Evolutionary conservation across 805 yeast species (phyloP).

Genomic region (Ogataea salicorniae): DNA sequence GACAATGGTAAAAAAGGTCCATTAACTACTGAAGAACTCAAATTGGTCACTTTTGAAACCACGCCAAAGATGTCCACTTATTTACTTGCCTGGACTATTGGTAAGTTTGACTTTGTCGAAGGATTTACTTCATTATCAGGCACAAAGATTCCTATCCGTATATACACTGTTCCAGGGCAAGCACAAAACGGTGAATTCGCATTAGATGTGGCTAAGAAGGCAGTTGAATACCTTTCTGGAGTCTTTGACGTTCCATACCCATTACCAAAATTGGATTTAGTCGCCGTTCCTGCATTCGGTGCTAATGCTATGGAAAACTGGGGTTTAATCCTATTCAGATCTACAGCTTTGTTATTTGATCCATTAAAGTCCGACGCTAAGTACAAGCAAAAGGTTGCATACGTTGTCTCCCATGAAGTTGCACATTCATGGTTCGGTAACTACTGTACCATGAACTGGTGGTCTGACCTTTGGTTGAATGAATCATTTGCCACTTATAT

Average conservation of each 20-base stretch:
- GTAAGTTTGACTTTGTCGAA: conserved; percentile 52
- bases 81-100: conserved; percentile 54
- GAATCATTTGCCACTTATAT: conserved; percentile 91
- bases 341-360: conserved; percentile 50
- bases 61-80: conserved; percentile 55
- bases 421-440: conserved; percentile 94
- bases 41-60: conserved; percentile 35
- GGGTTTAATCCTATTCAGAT: conserved; percentile 71
- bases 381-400: conserved; percentile 67
- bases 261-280: conserved; percentile 74
- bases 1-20: conserved; percentile 21
- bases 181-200: conserved; percentile 44
- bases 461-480: conserved; percentile 88
- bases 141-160: conserved; percentile 43
- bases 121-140: conserved; percentile 32
- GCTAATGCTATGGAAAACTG: conserved; percentile 93
- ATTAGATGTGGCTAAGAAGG: conserved; percentile 40
- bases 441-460: conserved; percentile 87
- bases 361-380: conserved; percentile 41
- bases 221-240: conserved; percentile 44
- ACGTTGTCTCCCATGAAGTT: conserved; percentile 79
- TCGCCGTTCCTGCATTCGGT: conserved; percentile 74
- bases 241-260: conserved; percentile 58
- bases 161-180: conserved; percentile 49
- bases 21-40: conserved; percentile 4